Evolutionary conservation across 225 moss, liverwort and hornwort species (phyloP), one percentile per base, ranked within the genome.

Genomic region (Straminergon stramineum): DNA sequence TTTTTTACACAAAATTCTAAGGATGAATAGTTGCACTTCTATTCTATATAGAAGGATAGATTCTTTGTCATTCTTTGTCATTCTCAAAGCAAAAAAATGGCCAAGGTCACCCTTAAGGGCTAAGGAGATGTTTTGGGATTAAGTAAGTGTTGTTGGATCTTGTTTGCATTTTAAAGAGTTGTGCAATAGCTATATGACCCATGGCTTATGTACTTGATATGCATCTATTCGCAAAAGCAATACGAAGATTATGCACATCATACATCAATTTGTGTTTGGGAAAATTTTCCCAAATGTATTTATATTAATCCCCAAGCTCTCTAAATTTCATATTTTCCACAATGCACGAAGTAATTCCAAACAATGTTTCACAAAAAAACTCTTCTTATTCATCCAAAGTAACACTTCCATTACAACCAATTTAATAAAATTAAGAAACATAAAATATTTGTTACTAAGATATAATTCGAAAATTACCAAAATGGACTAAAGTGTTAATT

Each of bases 301-400:
- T 55, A 12, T 9, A 15, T 23, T 14, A 75, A 77, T 23, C 21
- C 24, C 55, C 4, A 24, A 55, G 4, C 0, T 4, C 14, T 55
- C 3, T 5, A 6, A 26, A 77, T 35, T 8, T 4, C 11, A 34
- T 34, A 76, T 31, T 32, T 1, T 5, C 0, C 5, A 35, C 5
- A 1, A 77, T 22, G 77, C 14, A 22, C 13, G 13, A 53, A 56
- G 79, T n/a, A 10, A 37, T 16, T 56, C 24, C 2, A 56, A 0
- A 2, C 26, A 57, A 26, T 10, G 9, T n/a, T 55, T 56, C 1
- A 10, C 1, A 16, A 0, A 8, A 24, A 24, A 6, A 0, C 1
- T 37, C 26, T 37, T 79, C 2, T 56, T 10, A 37, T 37, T 24
- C 37, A 79, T 10, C 56, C 2, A 23, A 26, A 56, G 2, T 10